phyloP scores from a whole-genome alignment of 1,139 yeast species.

The Yamadazyma triangularis region DNA sequence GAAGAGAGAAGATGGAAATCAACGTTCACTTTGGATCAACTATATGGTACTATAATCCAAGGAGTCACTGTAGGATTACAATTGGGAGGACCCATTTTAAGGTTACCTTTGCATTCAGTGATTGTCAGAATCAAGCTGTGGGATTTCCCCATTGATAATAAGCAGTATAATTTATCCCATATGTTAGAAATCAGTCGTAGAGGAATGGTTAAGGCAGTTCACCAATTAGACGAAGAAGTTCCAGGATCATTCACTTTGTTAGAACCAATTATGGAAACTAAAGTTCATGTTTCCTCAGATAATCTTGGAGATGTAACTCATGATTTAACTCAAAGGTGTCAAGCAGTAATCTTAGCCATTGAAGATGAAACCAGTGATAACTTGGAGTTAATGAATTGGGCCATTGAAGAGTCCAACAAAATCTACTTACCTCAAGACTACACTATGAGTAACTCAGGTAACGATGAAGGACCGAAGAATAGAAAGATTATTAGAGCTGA shows the following conservation, averaged over 20 bases:
- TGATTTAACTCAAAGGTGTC: conserved; percentile 63
- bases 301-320: conserved; percentile 82
- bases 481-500: conserved; percentile 64
- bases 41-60: conserved; percentile 50
- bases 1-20: conserved; percentile 49
- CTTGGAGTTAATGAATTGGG: conserved; percentile 36
- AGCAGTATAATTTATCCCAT: conserved; percentile 19
- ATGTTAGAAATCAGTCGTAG: conserved; percentile 29
- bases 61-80: conserved; percentile 73
- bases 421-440: conserved; percentile 59
- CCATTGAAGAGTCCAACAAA: conserved; percentile 47
- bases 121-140: conserved; percentile 49
- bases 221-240: conserved; percentile 14
- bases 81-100: conserved; percentile 66
- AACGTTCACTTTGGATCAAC: conserved; percentile 41
- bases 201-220: conserved; percentile 31
- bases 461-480: conserved; percentile 21
- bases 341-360: conserved; percentile 63
- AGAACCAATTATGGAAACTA: conserved; percentile 85
- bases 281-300: conserved; percentile 63
- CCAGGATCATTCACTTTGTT: conserved; percentile 34
- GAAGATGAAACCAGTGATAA: conserved; percentile 53
- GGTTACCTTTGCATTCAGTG: conserved; percentile 63
- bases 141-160: conserved; percentile 52
- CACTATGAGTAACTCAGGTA: conserved; percentile 20